These are phyloP conservation scores for Candida gorgasii DNA, from an alignment of 805 yeast genomes.

Conservation along the genomic window DNA sequence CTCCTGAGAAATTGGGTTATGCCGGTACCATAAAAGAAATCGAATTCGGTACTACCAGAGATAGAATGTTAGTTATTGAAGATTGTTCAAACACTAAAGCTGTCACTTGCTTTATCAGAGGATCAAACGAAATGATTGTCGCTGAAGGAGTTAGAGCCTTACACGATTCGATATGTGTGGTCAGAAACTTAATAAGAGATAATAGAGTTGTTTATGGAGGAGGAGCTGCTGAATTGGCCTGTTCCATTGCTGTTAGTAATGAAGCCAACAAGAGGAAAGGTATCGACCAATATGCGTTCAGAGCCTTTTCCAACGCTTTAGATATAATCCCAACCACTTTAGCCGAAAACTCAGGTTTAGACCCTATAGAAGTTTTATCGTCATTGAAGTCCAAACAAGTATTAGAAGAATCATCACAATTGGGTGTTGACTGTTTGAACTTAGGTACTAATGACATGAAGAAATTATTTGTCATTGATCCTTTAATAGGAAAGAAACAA, in stretches of 20 bases:
- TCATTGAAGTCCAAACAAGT: constrained; percentile 82
- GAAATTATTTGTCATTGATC: constrained; percentile 92
- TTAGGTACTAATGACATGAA: constrained; percentile 89
- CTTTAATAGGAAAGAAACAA: constrained; percentile 95
- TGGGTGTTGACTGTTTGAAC: constrained; percentile 95
- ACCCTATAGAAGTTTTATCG: constrained; percentile 89
- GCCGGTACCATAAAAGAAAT: constrained; percentile 86
- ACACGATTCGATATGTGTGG: constrained; percentile 96
- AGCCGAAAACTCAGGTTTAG: constrained; percentile 96
- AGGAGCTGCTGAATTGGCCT: constrained; percentile 95
- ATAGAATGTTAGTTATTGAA: constrained; percentile 93
- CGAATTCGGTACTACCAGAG: constrained; percentile 95
- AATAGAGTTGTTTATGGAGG: constrained; percentile 98
- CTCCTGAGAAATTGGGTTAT: constrained; percentile 76
- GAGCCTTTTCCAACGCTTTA: constrained; percentile 89
- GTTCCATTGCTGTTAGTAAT: constrained; percentile 86
- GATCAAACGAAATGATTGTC: constrained; percentile 95
- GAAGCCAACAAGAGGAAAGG: constrained; percentile 94
- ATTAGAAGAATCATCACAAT: constrained; percentile 61
- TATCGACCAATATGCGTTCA: constrained; percentile 96
- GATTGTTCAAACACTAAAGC: constrained; percentile 84
- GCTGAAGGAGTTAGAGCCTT: constrained; percentile 96
- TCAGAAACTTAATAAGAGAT: constrained; percentile 90
- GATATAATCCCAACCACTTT: constrained; percentile 91
- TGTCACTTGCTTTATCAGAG: constrained; percentile 90